Evolutionary conservation across 2,329 filamentous ascomycete genomes (phyloP).

Genomic region (Clarireedia monteithiana): DNA sequence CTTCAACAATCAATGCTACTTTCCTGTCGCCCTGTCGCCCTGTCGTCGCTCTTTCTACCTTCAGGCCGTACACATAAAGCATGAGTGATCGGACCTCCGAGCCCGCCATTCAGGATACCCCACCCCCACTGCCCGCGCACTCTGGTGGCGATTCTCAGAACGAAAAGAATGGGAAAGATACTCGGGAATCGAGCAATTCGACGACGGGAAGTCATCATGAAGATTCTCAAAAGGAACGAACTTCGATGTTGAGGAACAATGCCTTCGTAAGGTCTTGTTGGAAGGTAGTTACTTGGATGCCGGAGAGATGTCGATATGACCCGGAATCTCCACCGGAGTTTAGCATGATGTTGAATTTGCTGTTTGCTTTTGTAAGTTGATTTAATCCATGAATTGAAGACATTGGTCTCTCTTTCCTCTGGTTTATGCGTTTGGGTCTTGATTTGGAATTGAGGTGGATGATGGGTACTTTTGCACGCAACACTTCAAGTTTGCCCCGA

Average conservation of each 20-base stretch:
- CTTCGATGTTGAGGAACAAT: conserved; percentile 14
- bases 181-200: conserved; percentile 10
- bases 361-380: conserved; percentile 44
- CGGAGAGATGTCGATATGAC: conserved; percentile 61
- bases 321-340: conserved; percentile 59
- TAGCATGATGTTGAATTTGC: conserved; percentile 57
- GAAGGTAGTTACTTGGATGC: conserved; percentile 47
- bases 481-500: not conserved
- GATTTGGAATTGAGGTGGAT: not conserved
- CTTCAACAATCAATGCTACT: not conserved
- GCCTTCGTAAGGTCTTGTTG: conserved; percentile 12
- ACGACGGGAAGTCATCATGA: conserved; percentile 9
- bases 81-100: not conserved
- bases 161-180: not conserved
- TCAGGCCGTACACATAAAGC: not conserved
- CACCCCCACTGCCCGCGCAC: not conserved
- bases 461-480: not conserved
- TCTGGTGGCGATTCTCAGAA: not conserved
- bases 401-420: not conserved
- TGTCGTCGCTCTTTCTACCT: not conserved
- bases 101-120: not conserved
- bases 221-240: conserved; percentile 1
- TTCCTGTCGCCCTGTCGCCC: no score
- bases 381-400: no score
- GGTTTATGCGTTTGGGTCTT: not conserved